Conservation (phyloP, 371 early-diverging fungal genomes). For the Umbelopsis sp. region DNA sequence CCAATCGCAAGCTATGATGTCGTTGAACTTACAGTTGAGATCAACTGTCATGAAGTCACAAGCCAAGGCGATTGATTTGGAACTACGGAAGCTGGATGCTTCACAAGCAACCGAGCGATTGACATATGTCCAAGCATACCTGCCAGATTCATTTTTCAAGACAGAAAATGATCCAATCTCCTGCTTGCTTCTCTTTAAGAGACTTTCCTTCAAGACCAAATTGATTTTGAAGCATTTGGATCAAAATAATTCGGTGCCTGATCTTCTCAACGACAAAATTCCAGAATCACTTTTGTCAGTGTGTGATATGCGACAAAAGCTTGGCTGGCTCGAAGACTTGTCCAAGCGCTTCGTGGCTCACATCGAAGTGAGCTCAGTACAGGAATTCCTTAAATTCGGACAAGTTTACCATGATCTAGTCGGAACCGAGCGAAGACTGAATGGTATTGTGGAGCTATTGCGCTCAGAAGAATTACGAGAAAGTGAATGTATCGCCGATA, state of each 20-base stretch:
- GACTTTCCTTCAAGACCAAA: slow-evolving; percentile 80
- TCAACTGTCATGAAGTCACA: slow-evolving; percentile 82
- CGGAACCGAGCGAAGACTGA: slow-evolving; percentile 70
- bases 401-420: slow-evolving; percentile 71
- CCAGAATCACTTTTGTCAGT: slow-evolving; percentile 55
- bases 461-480: slow-evolving; percentile 77
- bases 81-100: slow-evolving; percentile 85
- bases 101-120: slow-evolving; percentile 81
- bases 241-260: slow-evolving; percentile 63
- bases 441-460: slow-evolving; percentile 70
- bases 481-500: slow-evolving; percentile 57
- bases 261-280: slow-evolving; percentile 59
- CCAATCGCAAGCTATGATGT: slow-evolving; percentile 86
- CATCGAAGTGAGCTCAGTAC: slow-evolving; percentile 68
- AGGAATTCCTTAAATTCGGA: slow-evolving; percentile 71
- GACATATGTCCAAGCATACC: slow-evolving; percentile 70
- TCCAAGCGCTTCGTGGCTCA: slow-evolving; percentile 70
- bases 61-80: slow-evolving; percentile 88
- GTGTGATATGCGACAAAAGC: slow-evolving; percentile 69
- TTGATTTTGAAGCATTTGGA: slow-evolving; percentile 79
- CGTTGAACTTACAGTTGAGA: slow-evolving; percentile 81
- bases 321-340: slow-evolving; percentile 72
- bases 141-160: slow-evolving; percentile 84
- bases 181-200: slow-evolving; percentile 74
- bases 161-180: slow-evolving; percentile 81